These are phyloP conservation scores for Centrapalus pauciflorus DNA, from an alignment of 129 eudicot genomes.

Conservation along the genomic window DNA sequence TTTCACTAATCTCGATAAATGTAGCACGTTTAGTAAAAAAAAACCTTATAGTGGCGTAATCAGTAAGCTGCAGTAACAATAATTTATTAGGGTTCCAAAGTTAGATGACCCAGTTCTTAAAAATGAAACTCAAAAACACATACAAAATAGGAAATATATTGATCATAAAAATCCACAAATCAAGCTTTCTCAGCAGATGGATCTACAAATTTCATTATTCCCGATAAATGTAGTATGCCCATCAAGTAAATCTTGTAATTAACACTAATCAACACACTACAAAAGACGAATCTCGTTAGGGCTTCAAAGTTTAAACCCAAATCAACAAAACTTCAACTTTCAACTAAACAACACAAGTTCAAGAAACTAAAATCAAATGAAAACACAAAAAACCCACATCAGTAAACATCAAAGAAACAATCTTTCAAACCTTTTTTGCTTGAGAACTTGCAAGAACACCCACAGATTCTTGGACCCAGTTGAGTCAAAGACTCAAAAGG, in stretches of 20 bases:
- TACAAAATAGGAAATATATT: background rate
- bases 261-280: constrained; percentile 9
- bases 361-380: constrained; percentile 13
- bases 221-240: constrained; percentile 2
- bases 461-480: constrained; percentile 28
- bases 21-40: background rate
- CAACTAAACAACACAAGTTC: background rate
- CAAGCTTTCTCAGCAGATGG: constrained; percentile 3
- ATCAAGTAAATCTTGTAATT: constrained; percentile 1
- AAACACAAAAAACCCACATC: background rate
- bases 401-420: constrained; percentile 10
- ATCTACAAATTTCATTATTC: constrained; percentile 9
- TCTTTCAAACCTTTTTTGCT: constrained; percentile 27
- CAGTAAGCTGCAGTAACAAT: background rate
- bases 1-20: background rate
- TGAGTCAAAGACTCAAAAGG: constrained; percentile 29
- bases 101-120: background rate
- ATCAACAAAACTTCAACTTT: constrained; percentile 7
- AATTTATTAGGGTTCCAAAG: background rate
- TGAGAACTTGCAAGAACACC: constrained; percentile 2
- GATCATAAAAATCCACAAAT: background rate
- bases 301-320: constrained; percentile 12
- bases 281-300: constrained; percentile 9
- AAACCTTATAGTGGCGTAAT: background rate
- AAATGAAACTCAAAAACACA: background rate